Evolutionary conservation across 495 filamentous ascomycete species (phyloP).

Genomic region (Melanomma pulvis-pyrius): DNA sequence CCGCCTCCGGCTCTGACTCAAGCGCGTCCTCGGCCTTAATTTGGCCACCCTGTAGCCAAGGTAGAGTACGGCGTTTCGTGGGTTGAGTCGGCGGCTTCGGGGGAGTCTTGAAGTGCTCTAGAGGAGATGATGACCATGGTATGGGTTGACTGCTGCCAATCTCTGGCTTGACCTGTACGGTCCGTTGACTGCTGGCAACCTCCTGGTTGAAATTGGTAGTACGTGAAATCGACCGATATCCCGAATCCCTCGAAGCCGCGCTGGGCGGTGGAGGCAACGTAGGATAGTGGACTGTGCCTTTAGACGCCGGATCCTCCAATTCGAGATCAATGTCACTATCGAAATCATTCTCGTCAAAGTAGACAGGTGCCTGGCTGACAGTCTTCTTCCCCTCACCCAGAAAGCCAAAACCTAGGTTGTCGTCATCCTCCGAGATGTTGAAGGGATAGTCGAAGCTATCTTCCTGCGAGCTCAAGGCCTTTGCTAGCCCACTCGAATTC

Average conservation of each 20-base stretch:
- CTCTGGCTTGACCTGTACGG: constrained; percentile 43
- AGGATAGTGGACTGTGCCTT: constrained; percentile 51
- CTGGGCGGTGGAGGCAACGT: constrained; percentile 47
- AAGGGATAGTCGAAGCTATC: constrained; percentile 38
- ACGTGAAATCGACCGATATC: not conserved
- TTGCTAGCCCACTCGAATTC: constrained; percentile 46
- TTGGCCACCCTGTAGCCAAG: constrained; percentile 52
- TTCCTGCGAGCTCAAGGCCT: constrained; percentile 36
- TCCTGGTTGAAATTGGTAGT: constrained; percentile 39
- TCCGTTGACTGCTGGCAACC: constrained; percentile 52
- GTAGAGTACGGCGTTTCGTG: constrained; percentile 57
- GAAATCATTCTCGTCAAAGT: constrained; percentile 67
- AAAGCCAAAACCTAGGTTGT: constrained; percentile 7
- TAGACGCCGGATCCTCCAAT: constrained; percentile 52
- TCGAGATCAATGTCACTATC: constrained; percentile 69
- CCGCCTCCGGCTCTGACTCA: constrained; percentile 29
- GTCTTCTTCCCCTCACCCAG: not conserved
- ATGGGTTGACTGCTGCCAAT: constrained; percentile 55
- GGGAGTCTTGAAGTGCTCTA: constrained; percentile 52
- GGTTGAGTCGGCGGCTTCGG: constrained; percentile 36
- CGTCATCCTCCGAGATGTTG: constrained; percentile 5
- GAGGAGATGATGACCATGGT: constrained; percentile 68
- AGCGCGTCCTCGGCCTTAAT: constrained; percentile 40
- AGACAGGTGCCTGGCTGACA: constrained; percentile 41
- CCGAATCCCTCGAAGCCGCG: constrained; percentile 7